Evolutionary conservation across 768 basidiomycete genomes (phyloP), one percentile per base, ranked within the genome.

Genomic region (Kwoniella europaea): DNA sequence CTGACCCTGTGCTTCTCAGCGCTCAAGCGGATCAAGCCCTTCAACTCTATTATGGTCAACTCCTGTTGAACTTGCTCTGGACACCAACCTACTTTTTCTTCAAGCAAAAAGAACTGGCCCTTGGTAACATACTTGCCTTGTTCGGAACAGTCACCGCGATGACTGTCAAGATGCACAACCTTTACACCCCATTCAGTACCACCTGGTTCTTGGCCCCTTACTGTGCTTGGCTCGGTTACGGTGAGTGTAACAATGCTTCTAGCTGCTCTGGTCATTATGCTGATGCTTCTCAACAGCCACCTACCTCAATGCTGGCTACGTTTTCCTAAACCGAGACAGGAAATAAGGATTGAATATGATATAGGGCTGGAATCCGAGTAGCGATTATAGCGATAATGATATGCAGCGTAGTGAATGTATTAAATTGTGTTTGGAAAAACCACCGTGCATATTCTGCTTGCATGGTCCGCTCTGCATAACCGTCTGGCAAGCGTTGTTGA

Each of bases 271-370:
- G n/a, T 22, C n/a, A 15, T 58, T 20, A 63, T 5, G 52, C 15
- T 43, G 54, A 50, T 20, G 20, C 0, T 22, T 24, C 55, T n/a
- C n/a, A 2, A 56, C 65, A 82, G 89, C 88, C 10, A 89, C 89
- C 10, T 91, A 91, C 83, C 85, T 91, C 52, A 91, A 90, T 78
- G 88, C 85, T n/a, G 89, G 88, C 0, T 86, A 87, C 58, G 89
- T 88, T 86, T 89, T 86, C 67, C 62, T 74, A 54, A 80, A 78
- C 79, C 71, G 69, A 42, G 62, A 65, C 62, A 56, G 69, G 42
- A 65, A 70, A 56, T 65, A 71, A 66, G 54, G 29, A 29, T 24
- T 12, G 62, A n/a, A 3, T 24, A 22, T 63, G 9, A 24, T 35
- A 35, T 35, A 35, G 7, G 35, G 5, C 4, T 9, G 7, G 4